Conservation (phyloP, 768 basidiomycete species). For the Leccinum longicurvipes region DNA sequence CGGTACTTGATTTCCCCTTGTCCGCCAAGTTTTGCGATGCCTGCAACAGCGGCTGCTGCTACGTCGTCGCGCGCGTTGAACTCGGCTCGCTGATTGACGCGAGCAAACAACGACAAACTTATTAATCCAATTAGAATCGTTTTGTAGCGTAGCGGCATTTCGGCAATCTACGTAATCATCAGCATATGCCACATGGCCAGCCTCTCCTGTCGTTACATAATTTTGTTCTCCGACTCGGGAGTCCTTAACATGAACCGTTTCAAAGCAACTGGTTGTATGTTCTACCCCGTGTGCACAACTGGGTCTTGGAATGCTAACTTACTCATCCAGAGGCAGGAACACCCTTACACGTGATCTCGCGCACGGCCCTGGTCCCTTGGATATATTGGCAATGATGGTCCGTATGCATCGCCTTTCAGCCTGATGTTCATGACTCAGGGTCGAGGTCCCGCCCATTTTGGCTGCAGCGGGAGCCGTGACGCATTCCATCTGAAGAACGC, state of each 20-base stretch:
- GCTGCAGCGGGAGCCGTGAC: neutral
- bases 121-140: neutral
- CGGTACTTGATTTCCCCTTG: neutral
- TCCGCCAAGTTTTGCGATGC: neutral
- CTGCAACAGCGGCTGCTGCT: neutral
- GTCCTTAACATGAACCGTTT: neutral
- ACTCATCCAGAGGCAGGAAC: neutral
- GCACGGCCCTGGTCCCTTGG: neutral
- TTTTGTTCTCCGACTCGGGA: too few relatives aligned
- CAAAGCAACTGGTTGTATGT: neutral
- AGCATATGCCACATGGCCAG: too few relatives aligned
- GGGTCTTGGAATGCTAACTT: neutral
- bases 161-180: neutral
- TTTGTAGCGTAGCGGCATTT: neutral
- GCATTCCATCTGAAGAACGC: neutral
- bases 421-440: neutral
- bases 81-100: neutral
- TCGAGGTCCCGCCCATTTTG: constrained; percentile 2
- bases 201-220: too few relatives aligned
- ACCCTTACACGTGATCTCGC: neutral
- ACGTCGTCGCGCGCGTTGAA: neutral
- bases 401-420: neutral
- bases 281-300: neutral
- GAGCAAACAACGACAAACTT: constrained; percentile 2
- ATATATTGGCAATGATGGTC: neutral